Evolutionary conservation across 2,329 filamentous ascomycete species (phyloP).

Genomic region (Capronia epimyces): DNA sequence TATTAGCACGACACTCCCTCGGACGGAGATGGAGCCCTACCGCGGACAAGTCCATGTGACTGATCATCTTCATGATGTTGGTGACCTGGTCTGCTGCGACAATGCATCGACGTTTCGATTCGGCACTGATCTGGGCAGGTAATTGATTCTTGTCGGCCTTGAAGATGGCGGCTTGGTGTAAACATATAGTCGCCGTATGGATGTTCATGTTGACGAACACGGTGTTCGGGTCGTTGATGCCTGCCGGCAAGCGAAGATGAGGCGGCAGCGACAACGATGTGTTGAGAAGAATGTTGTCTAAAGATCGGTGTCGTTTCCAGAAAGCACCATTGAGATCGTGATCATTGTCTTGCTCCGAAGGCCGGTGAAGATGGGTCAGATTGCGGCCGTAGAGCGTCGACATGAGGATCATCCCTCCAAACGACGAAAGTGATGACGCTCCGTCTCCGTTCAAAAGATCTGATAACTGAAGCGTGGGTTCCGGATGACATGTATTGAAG

Average conservation of each 20-base stretch:
- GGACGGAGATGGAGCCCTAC: conserved; percentile 52
- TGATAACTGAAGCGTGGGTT: conserved; percentile 62
- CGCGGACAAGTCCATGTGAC: conserved; percentile 75
- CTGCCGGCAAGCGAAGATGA: conserved; percentile 70
- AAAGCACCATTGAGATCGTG: conserved; percentile 87
- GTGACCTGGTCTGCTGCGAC: conserved; percentile 91
- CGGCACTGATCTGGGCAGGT: conserved; percentile 68
- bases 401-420: conserved; percentile 75
- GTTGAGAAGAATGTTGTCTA: conserved; percentile 87
- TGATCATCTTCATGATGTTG: conserved; percentile 90
- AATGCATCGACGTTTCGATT: conserved; percentile 89
- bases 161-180: conserved; percentile 98
- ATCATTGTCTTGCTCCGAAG: conserved; percentile 73
- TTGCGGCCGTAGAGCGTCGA: conserved; percentile 89
- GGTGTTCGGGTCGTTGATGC: conserved; percentile 72
- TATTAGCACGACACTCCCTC: not conserved
- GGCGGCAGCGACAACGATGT: conserved; percentile 77
- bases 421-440: conserved; percentile 67
- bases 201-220: conserved; percentile 96
- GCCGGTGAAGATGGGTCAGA: conserved; percentile 82
- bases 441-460: conserved; percentile 61
- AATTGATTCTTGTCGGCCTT: conserved; percentile 88
- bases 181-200: conserved; percentile 89
- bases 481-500: conserved; percentile 71
- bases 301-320: conserved; percentile 84